Conservation (phyloP, 2,329 filamentous ascomycete genomes). For the Chaetothyriales sp. region DNA sequence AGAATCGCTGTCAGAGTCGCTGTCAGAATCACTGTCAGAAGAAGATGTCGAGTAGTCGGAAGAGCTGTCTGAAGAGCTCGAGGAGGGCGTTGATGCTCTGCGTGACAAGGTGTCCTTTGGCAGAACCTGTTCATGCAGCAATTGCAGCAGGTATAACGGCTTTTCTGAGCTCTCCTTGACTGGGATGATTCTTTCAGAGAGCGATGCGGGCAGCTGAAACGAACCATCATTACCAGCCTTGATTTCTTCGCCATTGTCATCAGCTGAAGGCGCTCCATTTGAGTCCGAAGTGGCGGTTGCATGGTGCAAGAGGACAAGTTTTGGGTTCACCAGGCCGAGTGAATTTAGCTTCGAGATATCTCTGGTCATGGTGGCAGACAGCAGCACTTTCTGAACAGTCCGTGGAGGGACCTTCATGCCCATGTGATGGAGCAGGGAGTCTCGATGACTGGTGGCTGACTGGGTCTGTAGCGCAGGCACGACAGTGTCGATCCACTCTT, state of each 20-base stretch:
- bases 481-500: constrained; percentile 69
- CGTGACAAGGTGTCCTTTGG: constrained; percentile 9
- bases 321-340: constrained; percentile 48
- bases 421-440: constrained; percentile 60
- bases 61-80: constrained; percentile 13
- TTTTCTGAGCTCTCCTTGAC: constrained; percentile 56
- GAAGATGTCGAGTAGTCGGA: constrained; percentile 21
- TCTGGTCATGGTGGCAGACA: constrained; percentile 91
- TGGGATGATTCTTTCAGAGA: constrained; percentile 53
- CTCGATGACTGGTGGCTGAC: constrained; percentile 78
- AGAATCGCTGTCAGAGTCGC: constrained; percentile 7
- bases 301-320: constrained; percentile 40
- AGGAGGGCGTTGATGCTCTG: constrained; percentile 7
- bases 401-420: constrained; percentile 60
- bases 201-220: constrained; percentile 46
- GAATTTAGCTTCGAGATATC: constrained; percentile 79
- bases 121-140: constrained; percentile 45
- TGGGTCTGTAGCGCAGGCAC: constrained; percentile 63
- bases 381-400: constrained; percentile 44
- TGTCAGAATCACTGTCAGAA: constrained; percentile 17
- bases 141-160: constrained; percentile 68
- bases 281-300: constrained; percentile 8
- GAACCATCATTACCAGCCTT: constrained; percentile 28
- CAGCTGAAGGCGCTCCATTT: constrained; percentile 1
- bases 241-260: constrained; percentile 11